Conservation (phyloP, 2,329 filamentous ascomycete species). For the Fusarium ramigenum region DNA sequence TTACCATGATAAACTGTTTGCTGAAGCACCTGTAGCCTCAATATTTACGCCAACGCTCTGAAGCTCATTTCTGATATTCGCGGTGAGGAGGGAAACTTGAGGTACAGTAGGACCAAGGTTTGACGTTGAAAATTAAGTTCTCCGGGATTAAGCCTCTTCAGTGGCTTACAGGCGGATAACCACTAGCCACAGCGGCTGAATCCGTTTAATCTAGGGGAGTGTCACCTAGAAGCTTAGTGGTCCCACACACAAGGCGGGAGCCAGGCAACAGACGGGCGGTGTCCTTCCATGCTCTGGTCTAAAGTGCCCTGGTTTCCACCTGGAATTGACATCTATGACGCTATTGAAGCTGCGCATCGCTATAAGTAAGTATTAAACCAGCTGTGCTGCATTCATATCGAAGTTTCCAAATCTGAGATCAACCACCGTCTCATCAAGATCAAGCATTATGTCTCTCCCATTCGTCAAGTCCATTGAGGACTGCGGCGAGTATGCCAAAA, state of each 20-base stretch:
- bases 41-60: neutral
- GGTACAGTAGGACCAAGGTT: neutral
- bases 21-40: neutral
- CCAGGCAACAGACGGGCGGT: neutral
- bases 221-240: slow-evolving; percentile 8
- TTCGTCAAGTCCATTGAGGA: slow-evolving; percentile 75
- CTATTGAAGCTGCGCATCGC: neutral
- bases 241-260: neutral
- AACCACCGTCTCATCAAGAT: slow-evolving; percentile 28
- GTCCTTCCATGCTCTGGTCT: slow-evolving; percentile 8
- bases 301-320: neutral
- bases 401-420: neutral
- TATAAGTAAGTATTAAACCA: slow-evolving; percentile 13
- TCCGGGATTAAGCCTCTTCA: slow-evolving; percentile 10
- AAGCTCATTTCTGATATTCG: slow-evolving; percentile 14
- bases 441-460: slow-evolving; percentile 72
- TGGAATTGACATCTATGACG: slow-evolving; percentile 33
- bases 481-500: slow-evolving; percentile 78
- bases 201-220: slow-evolving; percentile 15
- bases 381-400: neutral
- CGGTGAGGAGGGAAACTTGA: slow-evolving; percentile 5
- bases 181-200: slow-evolving; percentile 42
- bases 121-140: slow-evolving; percentile 24
- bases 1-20: neutral
- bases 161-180: slow-evolving; percentile 22